Base-by-base conservation (phyloP, 208 protist genomes). In the Leishmania arabica region DNA sequence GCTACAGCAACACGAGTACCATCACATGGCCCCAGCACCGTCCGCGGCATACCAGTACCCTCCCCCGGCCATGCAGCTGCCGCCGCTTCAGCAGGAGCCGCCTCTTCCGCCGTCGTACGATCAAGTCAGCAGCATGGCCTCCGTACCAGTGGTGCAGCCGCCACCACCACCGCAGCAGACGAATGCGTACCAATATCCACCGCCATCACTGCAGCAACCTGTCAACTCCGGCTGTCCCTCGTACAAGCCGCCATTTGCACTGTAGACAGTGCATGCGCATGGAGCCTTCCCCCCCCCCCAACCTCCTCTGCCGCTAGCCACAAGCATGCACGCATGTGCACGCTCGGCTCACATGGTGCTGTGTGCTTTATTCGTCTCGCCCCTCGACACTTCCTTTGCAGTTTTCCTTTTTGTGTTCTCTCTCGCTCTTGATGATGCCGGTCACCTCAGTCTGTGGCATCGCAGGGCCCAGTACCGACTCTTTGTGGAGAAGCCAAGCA, bases 241-340 rank as follows among this genome's bases (percentile, higher is more conserved):
- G 13, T 85, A 85, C 82, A 81, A 85, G 62, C 82, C 82, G 13
- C 82, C 82, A 40, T 74, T 58, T 60, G 27, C 77, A n/a, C 65
- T 85, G 37, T 85, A 80, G 64, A 13, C 40, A 37, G 2, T 19
- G 40, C 27, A 56, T 11, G 60, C 60, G n/a, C 60, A 37, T 19
- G 60, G 60, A 49, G 9, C 45, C 45, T 11, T 9, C 11, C 40
- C 40, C 40, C 40, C 40, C 3, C 40, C 40, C 40, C 40, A 42
- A 42, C 40, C 40, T 53, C 49, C 49, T 17, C 51, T 40, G 11
- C 24, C 7, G 4, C 60, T 66, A 17, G 11, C 60, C 60, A 6
- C 60, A 66, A 13, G 60, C 42, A 31, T n/a, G 68, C 68, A 72
- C 17, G 24, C 68, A 34, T 71, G 64, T 27, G 7, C 66, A 45